phyloP scores from a whole-genome alignment of 495 filamentous ascomycete species.

The Bacidia gigantensis region DNA sequence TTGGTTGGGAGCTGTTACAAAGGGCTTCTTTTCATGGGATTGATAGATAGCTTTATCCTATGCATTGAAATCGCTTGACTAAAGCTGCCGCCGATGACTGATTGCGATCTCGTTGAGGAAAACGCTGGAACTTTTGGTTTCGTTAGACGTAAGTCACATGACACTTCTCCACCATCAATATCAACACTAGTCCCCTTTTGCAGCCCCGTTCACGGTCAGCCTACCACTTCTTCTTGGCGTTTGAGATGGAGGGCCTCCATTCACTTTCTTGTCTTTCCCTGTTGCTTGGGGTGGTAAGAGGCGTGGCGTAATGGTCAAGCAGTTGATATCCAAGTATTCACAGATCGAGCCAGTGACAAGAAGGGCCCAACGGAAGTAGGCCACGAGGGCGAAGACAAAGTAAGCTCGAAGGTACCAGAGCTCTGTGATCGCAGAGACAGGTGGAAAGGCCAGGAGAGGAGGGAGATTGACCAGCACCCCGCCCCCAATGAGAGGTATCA shows the following conservation, averaged over 20 bases:
- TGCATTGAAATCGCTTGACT: too few relatives aligned
- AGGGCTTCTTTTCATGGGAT: too few relatives aligned
- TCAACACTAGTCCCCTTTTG: background rate
- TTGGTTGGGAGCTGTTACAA: too few relatives aligned
- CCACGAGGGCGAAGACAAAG: conserved; percentile 63
- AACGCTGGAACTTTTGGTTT: background rate
- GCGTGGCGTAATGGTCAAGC: conserved; percentile 61
- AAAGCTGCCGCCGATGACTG: too few relatives aligned
- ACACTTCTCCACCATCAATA: background rate
- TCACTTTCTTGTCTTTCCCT: background rate
- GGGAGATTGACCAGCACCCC: conserved; percentile 76
- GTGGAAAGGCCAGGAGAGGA: conserved; percentile 49
- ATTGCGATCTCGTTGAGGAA: too few relatives aligned
- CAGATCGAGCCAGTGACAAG: conserved; percentile 88
- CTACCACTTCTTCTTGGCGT: conserved; percentile 10
- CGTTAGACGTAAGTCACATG: background rate
- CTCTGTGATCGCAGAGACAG: conserved; percentile 46
- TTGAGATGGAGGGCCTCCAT: background rate
- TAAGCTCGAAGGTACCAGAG: conserved; percentile 70
- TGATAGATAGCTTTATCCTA: too few relatives aligned
- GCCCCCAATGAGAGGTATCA: conserved; percentile 71
- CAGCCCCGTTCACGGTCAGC: background rate
- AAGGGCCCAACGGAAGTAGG: conserved; percentile 85
- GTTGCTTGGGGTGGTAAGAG: background rate
- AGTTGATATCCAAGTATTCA: conserved; percentile 81